Base-by-base conservation (phyloP, 352 stramenopile genomes). In the Phytopythium cucurbitacearum region DNA sequence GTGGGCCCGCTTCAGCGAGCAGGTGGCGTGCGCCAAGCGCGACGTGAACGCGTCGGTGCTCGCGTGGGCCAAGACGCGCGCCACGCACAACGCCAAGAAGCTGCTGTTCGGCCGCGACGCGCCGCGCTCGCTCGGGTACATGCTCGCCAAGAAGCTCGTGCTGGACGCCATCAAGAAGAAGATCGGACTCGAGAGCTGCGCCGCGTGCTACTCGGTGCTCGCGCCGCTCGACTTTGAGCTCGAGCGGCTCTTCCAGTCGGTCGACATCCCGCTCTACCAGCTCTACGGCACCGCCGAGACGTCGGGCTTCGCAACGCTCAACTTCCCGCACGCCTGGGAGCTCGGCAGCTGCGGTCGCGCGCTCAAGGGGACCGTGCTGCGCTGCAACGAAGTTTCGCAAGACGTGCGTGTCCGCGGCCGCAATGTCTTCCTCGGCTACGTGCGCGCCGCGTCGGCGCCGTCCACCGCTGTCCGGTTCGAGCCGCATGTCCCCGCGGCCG, bases 221-320 rank as follows among this genome's bases (percentile, higher is more conserved):
- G 79, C 84, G 38, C 78, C 80, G 39, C 64, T 94, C 8, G 78
- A 89, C 46, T 91, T 91, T 38, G 80, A 91, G 56, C 77, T 90
- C 4, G 78, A 89, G 48, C 77, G 77, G 56, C 67, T 93, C 1
- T 93, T 93, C 53, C 87, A 88, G 66, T 91, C 76, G 1, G 85
- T 93, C 36, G 83, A 91, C 58, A 77, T 88, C 4, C 83, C 83
- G 7, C 85, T 94, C 35, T 94, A 91, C 56, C 80, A 89, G 56
- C 64, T 90, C 10, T 87, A 83, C 50, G 84, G 84, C 3, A 79
- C 69, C 5, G 57, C 76, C 12, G 81, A 91, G 52, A 85, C 79
- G 8, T 80, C 64, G 15, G 84, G 84, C 33, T 89, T 94, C 33
- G 75, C 74, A 2, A 57, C 79, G 2, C 71, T 91, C 47, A 94